Conservation (phyloP, 1,284 basidiomycete genomes). For the Fomes fomentarius region DNA sequence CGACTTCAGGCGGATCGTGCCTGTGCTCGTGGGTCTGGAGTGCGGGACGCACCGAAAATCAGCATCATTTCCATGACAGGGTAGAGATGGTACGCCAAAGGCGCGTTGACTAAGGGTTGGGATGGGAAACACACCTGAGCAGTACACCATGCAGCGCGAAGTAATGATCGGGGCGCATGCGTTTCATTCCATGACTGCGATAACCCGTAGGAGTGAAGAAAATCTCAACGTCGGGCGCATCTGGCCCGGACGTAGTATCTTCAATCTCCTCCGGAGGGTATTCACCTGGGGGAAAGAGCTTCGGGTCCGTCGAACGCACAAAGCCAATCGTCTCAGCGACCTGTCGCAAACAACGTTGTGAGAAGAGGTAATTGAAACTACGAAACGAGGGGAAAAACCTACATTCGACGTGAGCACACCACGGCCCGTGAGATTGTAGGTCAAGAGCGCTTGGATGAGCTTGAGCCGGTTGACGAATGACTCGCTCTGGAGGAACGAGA, state of each 20-base stretch:
- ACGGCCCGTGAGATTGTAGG: slow-evolving; percentile 47
- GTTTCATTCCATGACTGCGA: slow-evolving; percentile 30
- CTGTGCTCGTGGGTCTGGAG: slow-evolving; percentile 46
- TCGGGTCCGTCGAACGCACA: slow-evolving; percentile 55
- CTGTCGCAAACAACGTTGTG: slow-evolving; percentile 37
- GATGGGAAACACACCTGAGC: slow-evolving; percentile 29
- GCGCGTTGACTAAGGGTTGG: neutral
- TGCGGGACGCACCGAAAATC: too few relatives aligned
- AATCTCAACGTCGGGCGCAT: slow-evolving; percentile 67
- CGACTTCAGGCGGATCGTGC: slow-evolving; percentile 44
- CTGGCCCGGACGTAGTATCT: slow-evolving; percentile 57
- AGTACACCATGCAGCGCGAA: slow-evolving; percentile 35
- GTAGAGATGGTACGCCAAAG: too few relatives aligned
- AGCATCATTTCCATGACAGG: too few relatives aligned
- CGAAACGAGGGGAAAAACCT: slow-evolving; percentile 16
- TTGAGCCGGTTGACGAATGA: slow-evolving; percentile 38
- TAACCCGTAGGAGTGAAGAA: slow-evolving; percentile 52
- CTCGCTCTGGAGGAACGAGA: slow-evolving; percentile 36
- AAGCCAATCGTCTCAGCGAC: slow-evolving; percentile 62
- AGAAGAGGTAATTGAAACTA: neutral
- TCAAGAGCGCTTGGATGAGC: slow-evolving; percentile 37
- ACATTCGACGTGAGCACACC: slow-evolving; percentile 63
- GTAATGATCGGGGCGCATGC: slow-evolving; percentile 27
- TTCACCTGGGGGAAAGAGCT: slow-evolving; percentile 47
- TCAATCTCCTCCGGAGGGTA: slow-evolving; percentile 38